These are phyloP conservation scores for Salix caprea DNA, from an alignment of 345 rosid species.

Conservation along the genomic window DNA sequence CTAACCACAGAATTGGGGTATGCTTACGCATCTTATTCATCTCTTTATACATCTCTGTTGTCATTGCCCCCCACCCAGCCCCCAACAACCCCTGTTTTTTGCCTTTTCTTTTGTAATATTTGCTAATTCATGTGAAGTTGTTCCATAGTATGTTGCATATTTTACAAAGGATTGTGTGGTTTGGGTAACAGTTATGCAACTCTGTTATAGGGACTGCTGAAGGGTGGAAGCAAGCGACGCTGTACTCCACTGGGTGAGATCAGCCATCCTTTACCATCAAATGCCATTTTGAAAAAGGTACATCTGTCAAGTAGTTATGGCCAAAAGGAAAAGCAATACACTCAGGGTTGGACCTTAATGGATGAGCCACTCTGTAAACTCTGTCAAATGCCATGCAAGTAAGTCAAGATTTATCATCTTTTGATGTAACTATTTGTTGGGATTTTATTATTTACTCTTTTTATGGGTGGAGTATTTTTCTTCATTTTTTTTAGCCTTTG, in stretches of 20 bases:
- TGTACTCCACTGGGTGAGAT: slow-evolving; percentile 64
- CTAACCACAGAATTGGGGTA: slow-evolving; percentile 63
- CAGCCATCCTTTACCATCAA: slow-evolving; percentile 62
- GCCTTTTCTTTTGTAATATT: too few relatives aligned
- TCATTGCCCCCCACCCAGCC: too few relatives aligned
- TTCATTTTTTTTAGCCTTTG: background rate
- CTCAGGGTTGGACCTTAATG: slow-evolving; percentile 70
- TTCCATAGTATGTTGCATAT: background rate
- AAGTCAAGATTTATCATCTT: slow-evolving; percentile 27
- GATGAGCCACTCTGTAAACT: slow-evolving; percentile 93
- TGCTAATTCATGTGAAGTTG: background rate
- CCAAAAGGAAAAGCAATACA: slow-evolving; percentile 68
- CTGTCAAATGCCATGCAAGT: slow-evolving; percentile 83
- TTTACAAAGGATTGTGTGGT: slow-evolving; percentile 4
- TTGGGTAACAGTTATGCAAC: slow-evolving; percentile 10
- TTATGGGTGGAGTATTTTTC: background rate
- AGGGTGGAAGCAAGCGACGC: slow-evolving; percentile 84
- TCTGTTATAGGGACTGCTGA: slow-evolving; percentile 69
- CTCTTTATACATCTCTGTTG: background rate
- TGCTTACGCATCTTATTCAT: slow-evolving; percentile 6
- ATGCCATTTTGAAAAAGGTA: slow-evolving; percentile 74
- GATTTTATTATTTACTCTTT: background rate
- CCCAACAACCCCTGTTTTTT: too few relatives aligned
- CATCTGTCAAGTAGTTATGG: slow-evolving; percentile 41
- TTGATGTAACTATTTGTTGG: background rate